Evolutionary conservation across 2,329 filamentous ascomycete species (phyloP).

Genomic region (Tolypocladium tundrense): DNA sequence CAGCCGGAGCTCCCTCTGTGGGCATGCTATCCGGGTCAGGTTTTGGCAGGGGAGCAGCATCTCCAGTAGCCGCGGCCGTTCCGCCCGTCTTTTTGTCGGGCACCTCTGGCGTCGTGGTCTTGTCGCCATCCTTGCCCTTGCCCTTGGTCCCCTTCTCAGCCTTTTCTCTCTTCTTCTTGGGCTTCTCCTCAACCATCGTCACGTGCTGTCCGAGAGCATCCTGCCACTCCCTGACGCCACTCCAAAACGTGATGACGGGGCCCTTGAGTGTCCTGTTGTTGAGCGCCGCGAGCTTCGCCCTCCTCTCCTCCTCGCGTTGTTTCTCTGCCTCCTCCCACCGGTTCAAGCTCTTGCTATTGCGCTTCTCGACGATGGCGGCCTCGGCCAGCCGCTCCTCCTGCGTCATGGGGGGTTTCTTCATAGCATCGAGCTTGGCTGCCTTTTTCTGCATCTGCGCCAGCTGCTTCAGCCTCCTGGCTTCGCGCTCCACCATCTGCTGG

Average conservation of each 20-base stretch:
- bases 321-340: conserved; percentile 92
- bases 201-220: conserved; percentile 62
- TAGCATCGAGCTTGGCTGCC: conserved; percentile 59
- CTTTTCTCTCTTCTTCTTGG: conserved; percentile 44
- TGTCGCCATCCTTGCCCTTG: conserved; percentile 15
- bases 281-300: conserved; percentile 74
- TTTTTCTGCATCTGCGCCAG: conserved; percentile 57
- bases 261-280: conserved; percentile 81
- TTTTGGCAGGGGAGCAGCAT: neutral
- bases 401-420: conserved; percentile 73
- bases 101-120: conserved; percentile 7
- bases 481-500: conserved; percentile 63
- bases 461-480: conserved; percentile 60
- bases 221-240: conserved; percentile 75
- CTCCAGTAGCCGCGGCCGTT: neutral
- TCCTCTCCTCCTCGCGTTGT: conserved; percentile 72
- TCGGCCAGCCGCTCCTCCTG: conserved; percentile 78
- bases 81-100: conserved; percentile 8
- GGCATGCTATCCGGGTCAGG: neutral
- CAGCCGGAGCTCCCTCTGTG: neutral
- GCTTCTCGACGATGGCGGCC: conserved; percentile 71
- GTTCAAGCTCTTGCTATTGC: conserved; percentile 83
- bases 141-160: conserved; percentile 21
- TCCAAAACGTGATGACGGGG: conserved; percentile 86
- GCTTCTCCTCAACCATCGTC: conserved; percentile 51